Evolutionary conservation across 2,329 filamentous ascomycete species (phyloP).

Genomic region (Neophaeococcomyces aloes): DNA sequence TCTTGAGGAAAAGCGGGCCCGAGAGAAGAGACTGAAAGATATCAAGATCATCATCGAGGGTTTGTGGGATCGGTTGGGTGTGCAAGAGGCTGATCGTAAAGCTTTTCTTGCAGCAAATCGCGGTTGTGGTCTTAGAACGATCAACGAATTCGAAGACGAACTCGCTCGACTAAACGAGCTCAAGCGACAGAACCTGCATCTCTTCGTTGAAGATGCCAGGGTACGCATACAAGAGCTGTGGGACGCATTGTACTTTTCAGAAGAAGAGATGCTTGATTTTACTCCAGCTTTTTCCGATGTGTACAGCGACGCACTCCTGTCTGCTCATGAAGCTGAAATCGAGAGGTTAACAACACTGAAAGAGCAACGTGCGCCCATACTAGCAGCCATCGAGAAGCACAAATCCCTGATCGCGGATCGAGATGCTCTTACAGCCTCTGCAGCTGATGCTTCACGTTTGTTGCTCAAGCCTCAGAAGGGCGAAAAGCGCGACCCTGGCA

Average conservation of each 20-base stretch:
- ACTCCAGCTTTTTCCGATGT: conserved; percentile 95
- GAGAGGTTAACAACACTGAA: conserved; percentile 65
- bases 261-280: conserved; percentile 98
- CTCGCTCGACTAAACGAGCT: conserved; percentile 75
- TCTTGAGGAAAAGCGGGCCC: conserved; percentile 73
- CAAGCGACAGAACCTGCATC: conserved; percentile 85
- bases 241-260: conserved; percentile 87
- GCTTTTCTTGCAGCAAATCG: conserved; percentile 77
- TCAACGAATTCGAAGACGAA: conserved; percentile 95
- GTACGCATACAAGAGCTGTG: conserved; percentile 87
- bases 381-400: conserved; percentile 75
- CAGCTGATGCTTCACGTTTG: conserved; percentile 85
- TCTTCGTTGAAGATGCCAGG: conserved; percentile 91
- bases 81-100: conserved; percentile 74
- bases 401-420: conserved; percentile 72
- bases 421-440: conserved; percentile 77
- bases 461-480: conserved; percentile 88
- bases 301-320: conserved; percentile 87
- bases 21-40: conserved; percentile 68
- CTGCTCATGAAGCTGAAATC: conserved; percentile 90
- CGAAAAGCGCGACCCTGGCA: conserved; percentile 86
- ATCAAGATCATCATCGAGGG: conserved; percentile 67
- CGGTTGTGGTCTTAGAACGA: conserved; percentile 79
- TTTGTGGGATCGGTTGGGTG: conserved; percentile 77
- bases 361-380: conserved; percentile 75